Conservation (phyloP, 768 basidiomycete species). For the Leccinum sublutescens region DNA sequence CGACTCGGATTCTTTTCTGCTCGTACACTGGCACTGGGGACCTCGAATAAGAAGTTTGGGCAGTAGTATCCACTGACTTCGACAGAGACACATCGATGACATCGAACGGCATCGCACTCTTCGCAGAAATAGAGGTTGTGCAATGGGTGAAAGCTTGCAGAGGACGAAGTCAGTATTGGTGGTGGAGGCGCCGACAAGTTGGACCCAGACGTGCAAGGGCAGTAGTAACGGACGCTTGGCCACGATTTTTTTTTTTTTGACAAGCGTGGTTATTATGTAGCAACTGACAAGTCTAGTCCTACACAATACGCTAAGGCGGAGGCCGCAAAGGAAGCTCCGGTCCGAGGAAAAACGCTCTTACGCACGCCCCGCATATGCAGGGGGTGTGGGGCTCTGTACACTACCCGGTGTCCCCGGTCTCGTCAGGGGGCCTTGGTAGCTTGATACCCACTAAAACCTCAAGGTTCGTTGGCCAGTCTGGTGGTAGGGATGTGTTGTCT, state of each 20-base stretch:
- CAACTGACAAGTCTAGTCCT: too few species aligned
- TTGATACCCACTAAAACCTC: too few species aligned
- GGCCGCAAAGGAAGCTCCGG: too few species aligned
- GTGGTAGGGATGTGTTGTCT: too few species aligned
- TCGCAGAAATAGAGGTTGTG: conserved; percentile 94
- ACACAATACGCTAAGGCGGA: too few species aligned
- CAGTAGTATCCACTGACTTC: conserved; percentile 99
- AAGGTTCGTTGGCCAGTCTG: too few species aligned
- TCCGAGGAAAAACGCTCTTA: too few species aligned
- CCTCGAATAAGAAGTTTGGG: conserved; percentile 98
- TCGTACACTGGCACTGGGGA: conserved; percentile 96
- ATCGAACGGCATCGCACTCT: conserved; percentile 95
- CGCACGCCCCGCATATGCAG: too few species aligned
- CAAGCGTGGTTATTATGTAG: too few species aligned
- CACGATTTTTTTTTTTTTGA: conserved; percentile 11
- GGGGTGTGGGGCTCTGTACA: too few species aligned
- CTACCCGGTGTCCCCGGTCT: too few species aligned
- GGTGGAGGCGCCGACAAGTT: conserved; percentile 57
- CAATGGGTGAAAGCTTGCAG: conserved; percentile 78
- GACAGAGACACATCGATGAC: conserved; percentile 86
- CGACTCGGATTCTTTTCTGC: conserved; percentile 84
- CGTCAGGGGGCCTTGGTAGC: too few species aligned
- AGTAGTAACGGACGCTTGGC: conserved; percentile 61
- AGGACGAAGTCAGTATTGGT: conserved; percentile 74
- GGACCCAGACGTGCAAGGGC: conserved; percentile 59